Conservation (phyloP, 2,329 filamentous ascomycete species). For the Botrytis squamosa region DNA sequence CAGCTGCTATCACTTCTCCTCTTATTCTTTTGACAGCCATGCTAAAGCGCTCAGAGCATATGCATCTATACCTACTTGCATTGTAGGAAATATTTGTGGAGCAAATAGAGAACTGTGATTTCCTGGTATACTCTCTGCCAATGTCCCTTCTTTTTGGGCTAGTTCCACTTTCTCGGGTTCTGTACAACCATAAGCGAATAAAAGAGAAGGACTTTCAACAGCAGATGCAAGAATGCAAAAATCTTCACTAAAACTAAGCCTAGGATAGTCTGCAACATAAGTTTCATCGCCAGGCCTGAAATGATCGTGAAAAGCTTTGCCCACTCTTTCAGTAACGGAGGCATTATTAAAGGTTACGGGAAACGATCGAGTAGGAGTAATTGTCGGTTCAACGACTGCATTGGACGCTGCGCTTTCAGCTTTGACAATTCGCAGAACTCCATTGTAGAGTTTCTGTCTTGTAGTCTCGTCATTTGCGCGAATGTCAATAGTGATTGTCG, state of each 20-base stretch:
- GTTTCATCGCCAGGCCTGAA: conserved; percentile 7
- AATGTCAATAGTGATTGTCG: conserved; percentile 43
- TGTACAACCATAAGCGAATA: conserved; percentile 49
- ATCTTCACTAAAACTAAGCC: conserved; percentile 24
- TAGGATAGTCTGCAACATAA: conserved; percentile 20
- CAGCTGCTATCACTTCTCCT: neutral
- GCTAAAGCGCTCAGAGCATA: neutral
- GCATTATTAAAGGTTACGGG: conserved; percentile 25
- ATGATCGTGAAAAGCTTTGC: neutral
- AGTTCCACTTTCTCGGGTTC: conserved; percentile 52
- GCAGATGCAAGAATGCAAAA: conserved; percentile 49
- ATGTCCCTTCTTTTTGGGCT: conserved; percentile 45
- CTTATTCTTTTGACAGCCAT: neutral
- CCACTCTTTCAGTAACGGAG: conserved; percentile 15
- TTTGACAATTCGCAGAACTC: conserved; percentile 46
- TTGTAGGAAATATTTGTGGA: neutral
- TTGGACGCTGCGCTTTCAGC: conserved; percentile 40
- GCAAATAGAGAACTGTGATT: neutral
- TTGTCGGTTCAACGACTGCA: conserved; percentile 4
- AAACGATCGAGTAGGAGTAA: conserved; percentile 9
- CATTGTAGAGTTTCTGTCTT: conserved; percentile 39
- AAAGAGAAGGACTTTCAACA: conserved; percentile 44
- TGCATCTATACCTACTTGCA: neutral
- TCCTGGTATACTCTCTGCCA: conserved; percentile 41
- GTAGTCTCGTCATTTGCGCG: conserved; percentile 39